Evolutionary conservation across 352 stramenopile genomes (phyloP), one percentile per base, ranked within the genome.

Genomic region (Nothophytophthora sp.): DNA sequence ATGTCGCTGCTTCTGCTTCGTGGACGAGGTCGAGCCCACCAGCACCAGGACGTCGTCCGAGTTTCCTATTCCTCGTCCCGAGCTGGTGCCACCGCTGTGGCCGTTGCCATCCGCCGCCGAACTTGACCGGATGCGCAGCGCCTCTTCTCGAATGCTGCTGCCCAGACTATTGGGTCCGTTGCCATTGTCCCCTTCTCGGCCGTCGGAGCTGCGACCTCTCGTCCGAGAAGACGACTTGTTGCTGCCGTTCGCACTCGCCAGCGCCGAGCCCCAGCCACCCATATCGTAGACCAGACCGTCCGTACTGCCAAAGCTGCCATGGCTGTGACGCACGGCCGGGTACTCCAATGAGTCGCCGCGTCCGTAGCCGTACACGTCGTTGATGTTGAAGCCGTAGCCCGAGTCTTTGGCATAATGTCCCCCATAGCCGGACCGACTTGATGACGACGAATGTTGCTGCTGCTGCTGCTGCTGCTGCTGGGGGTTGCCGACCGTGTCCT

Each of bases 121-220:
- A 23, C 76, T 83, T 9, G 74, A 85, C 2, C 79, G 74, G 30
- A 87, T 76, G 13, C 79, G 74, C 29, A 90, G 41, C 23, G 79
- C 79, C 37, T 90, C 79, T 60, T 88, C 79, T 55, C 79, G 76
- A 33, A 90, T 90, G 38, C 78, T 83, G 38, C 71, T 83, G 8
- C 48, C 63, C 19, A 44, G 29, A 29, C 46, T 71, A 35, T 46
- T 61, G 4, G 43, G 19, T 22, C 40, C 18, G 8, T n/a, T n/a
- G n/a, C 18, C 24, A 13, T 46, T 56, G 4, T 35, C 32, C 34
- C 18, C 62, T 54, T 19, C 42, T 20, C 37, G 34, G 3, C 33
- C 56, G 39, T 51, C 67, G 0, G 63, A 52, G 37, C 50, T 61
- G 6, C 44, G 58, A 42, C 58, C 62, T 49, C 49, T 55, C 10